Evolutionary conservation across 73 alveolate genomes (phyloP).

Genomic region (Symbiodinium pilosum): DNA sequence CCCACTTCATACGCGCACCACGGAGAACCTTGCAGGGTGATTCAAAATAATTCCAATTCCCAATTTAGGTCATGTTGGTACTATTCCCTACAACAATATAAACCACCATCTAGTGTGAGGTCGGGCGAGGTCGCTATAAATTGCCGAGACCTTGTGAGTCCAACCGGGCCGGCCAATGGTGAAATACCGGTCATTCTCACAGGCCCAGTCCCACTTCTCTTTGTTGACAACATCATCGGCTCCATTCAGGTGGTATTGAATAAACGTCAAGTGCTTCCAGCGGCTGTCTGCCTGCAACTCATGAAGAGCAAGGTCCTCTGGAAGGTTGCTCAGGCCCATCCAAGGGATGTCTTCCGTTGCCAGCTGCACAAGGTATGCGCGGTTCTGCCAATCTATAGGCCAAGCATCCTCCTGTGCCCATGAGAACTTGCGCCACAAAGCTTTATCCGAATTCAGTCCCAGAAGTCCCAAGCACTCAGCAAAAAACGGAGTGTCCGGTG

Average conservation of each 20-base stretch:
- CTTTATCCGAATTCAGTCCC: slow-evolving; percentile 14
- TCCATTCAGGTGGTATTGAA: slow-evolving; percentile 52
- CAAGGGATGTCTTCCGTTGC: slow-evolving; percentile 53
- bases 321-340: slow-evolving; percentile 48
- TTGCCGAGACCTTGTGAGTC: slow-evolving; percentile 27
- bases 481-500: not conserved
- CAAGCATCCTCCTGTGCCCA: not conserved
- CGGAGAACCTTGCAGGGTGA: no score
- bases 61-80: no score
- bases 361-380: slow-evolving; percentile 24
- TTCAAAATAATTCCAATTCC: no score
- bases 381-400: slow-evolving; percentile 25
- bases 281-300: slow-evolving; percentile 1
- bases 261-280: not conserved
- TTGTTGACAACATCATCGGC: slow-evolving; percentile 61
- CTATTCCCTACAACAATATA: no score
- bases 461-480: slow-evolving; percentile 16
- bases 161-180: slow-evolving; percentile 43
- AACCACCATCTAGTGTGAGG: no score
- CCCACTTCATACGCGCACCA: no score
- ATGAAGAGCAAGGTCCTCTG: slow-evolving; percentile 3
- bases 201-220: slow-evolving; percentile 75
- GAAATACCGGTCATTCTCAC: slow-evolving; percentile 3
- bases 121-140: not conserved
- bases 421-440: not conserved